Base-by-base conservation (phyloP, 108 stramenopile species). In the Stephanodiscus minutulus region DNA sequence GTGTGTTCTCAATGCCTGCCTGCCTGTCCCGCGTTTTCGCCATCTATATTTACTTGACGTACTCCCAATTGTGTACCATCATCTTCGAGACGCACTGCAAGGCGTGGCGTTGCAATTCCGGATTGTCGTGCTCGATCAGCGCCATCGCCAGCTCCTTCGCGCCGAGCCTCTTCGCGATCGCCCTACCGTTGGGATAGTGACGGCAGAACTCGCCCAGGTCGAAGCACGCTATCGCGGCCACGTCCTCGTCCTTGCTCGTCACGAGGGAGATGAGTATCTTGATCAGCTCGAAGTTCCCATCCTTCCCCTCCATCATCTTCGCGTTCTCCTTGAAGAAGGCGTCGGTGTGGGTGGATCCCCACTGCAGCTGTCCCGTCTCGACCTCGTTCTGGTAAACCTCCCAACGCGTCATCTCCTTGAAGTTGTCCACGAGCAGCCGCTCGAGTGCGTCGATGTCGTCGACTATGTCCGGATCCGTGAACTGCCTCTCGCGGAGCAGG, bases 151-250 rank as follows among this genome's bases (percentile, higher is more conserved):
- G 50, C 31, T 92, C 86, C 84, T 96, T 96, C 21, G 90, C 96
- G 31, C 94, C 93, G 62, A 96, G 62, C 49, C 84, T 59, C 72
- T 83, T 87, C 20, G 89, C 91, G 50, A 92, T 74, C 11, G 68
- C 66, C 72, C 90, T 82, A 36, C 96, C 96, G 71, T 94, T 96
- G 20, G 98, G 96, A 76, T 97, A 97, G 62, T 93, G 84, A 28
- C 96, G 90, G 27, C 87, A 88, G 72, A 97, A 97, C 69, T 97
- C 97, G 5, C 97, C 98, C 22, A 98, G 74, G 77, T 97, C 98
- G 68, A 85, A 96, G 70, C 90, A 92, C 10, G 96, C 96, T 63
- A 97, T 91, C 25, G 96, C 88, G 3, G 91, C 72, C 33, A 90
- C 80, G 53, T 93, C 86, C 35, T 85, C 77, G 64, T 90, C 86